phyloP scores from a whole-genome alignment of 2,329 filamentous ascomycete genomes.

The Aureobasidium sp. region DNA sequence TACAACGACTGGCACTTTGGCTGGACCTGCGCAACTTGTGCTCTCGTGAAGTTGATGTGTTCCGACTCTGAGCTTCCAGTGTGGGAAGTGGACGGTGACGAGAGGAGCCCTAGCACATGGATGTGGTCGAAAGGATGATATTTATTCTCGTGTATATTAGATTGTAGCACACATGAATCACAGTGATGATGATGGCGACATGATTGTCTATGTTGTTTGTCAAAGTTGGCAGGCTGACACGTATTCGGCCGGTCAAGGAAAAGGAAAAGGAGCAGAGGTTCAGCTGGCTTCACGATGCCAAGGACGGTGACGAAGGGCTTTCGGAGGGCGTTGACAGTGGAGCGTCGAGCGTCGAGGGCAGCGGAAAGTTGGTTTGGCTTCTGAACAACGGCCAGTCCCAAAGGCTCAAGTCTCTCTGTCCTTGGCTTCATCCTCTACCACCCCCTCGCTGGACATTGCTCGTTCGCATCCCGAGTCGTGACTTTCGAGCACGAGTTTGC shows the following conservation, averaged over 20 bases:
- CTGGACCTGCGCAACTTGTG: conserved; percentile 23
- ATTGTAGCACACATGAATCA: not conserved
- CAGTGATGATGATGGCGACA: not conserved
- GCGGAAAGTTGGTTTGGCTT: conserved; percentile 12
- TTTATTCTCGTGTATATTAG: not conserved
- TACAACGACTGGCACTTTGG: conserved; percentile 21
- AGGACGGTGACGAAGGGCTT: conserved; percentile 5
- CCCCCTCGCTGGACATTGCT: not conserved
- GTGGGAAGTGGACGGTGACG: too few species aligned
- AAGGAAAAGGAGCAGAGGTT: not conserved
- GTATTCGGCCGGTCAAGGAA: not conserved
- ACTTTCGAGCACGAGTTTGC: not conserved
- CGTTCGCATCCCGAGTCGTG: not conserved
- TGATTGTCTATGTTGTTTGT: not conserved
- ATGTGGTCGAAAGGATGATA: not conserved
- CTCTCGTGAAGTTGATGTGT: conserved; percentile 17
- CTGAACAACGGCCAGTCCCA: conserved; percentile 9
- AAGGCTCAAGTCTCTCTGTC: not conserved
- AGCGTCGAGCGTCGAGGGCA: not conserved
- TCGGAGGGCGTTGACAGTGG: not conserved
- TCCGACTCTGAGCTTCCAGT: too few species aligned
- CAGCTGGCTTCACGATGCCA: not conserved
- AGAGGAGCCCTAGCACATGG: too few species aligned
- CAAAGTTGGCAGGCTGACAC: not conserved
- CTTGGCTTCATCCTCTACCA: not conserved